phyloP scores from a whole-genome alignment of 306 rosid genomes.

The Vigna mungo region DNA sequence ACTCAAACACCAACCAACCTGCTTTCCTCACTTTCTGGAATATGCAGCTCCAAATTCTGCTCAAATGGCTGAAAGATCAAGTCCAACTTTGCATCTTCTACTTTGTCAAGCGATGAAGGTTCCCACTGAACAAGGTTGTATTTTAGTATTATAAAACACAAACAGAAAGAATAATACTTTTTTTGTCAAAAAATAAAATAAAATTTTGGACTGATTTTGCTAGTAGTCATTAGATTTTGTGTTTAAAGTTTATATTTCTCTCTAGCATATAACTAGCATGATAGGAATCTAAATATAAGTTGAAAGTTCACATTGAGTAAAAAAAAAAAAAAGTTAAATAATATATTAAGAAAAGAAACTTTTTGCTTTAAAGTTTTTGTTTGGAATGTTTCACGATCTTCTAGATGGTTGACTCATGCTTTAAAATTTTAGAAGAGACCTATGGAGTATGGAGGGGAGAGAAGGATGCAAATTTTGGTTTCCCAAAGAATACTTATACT shows the following conservation, averaged over 20 bases:
- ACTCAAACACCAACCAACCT: conserved; percentile 56
- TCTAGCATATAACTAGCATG: too few relatives aligned
- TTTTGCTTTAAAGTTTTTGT: too few relatives aligned
- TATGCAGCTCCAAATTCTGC: conserved; percentile 76
- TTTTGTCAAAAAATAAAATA: neutral
- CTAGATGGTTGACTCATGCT: too few relatives aligned
- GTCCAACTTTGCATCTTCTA: conserved; percentile 60
- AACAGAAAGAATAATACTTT: neutral
- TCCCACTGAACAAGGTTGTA: conserved; percentile 67
- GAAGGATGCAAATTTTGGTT: neutral
- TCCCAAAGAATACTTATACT: neutral
- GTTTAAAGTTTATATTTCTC: too few relatives aligned
- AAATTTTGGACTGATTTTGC: neutral
- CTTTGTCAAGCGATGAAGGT: conserved; percentile 71
- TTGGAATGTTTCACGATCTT: too few relatives aligned
- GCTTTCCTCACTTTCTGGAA: conserved; percentile 65
- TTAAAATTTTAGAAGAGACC: neutral
- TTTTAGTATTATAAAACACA: conserved; percentile 16
- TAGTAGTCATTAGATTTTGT: neutral
- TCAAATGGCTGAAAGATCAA: conserved; percentile 65
- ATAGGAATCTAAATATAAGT: too few relatives aligned
- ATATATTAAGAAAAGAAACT: too few relatives aligned
- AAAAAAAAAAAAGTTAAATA: too few relatives aligned
- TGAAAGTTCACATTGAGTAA: too few relatives aligned
- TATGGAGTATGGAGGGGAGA: neutral